A percentile compares a stretch with the other conserved stretches of the same genome.
Conservation (phyloP, 805 yeast genomes). For the Huiozyma naganishii region DNA sequence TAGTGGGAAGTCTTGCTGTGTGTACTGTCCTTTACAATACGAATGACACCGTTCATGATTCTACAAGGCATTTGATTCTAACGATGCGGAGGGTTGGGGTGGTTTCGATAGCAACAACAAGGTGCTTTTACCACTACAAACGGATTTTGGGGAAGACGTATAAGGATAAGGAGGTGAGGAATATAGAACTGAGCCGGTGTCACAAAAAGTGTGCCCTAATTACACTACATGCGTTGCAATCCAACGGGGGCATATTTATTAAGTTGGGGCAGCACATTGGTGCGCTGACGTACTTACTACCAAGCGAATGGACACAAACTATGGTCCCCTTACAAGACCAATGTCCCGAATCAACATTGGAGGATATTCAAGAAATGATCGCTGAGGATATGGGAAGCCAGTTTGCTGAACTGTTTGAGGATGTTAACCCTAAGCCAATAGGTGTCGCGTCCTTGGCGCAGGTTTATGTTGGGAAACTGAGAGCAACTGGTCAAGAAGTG, state of each 20-base stretch:
- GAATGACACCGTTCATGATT: constrained; percentile 18
- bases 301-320: constrained; percentile 89
- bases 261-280: constrained; percentile 91
- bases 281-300: constrained; percentile 84
- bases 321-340: constrained; percentile 88
- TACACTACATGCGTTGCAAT: constrained; percentile 67
- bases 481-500: constrained; percentile 52
- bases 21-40: constrained; percentile 3
- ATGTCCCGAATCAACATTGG: constrained; percentile 72
- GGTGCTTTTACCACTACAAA: constrained; percentile 66
- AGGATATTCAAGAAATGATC: constrained; percentile 61
- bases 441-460: constrained; percentile 97
- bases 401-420: constrained; percentile 53
- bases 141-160: constrained; percentile 39
- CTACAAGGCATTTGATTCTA: constrained; percentile 15
- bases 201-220: constrained; percentile 70
- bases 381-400: constrained; percentile 49
- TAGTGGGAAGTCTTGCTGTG: not conserved
- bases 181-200: constrained; percentile 46
- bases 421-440: constrained; percentile 63
- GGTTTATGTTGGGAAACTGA: constrained; percentile 70
- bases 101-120: constrained; percentile 55
- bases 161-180: constrained; percentile 35
- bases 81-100: constrained; percentile 46
- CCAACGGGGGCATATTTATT: constrained; percentile 86